Base-by-base conservation (phyloP, 306 rosid species). In the Trifolium dubium region DNA sequence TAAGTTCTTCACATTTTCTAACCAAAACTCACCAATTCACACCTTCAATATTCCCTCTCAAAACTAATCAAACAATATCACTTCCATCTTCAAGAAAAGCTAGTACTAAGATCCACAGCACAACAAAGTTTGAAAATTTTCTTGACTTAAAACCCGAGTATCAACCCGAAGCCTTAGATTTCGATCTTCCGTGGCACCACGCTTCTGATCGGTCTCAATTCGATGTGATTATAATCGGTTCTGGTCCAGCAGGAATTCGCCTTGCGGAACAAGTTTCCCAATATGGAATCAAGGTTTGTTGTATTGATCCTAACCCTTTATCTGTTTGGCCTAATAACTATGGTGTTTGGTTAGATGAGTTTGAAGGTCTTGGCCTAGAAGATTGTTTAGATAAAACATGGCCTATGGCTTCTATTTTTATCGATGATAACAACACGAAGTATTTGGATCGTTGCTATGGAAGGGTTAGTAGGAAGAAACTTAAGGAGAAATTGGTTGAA, bases 311-410 rank as follows among this genome's bases (percentile, higher is more conserved):
- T 18, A 74, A 85, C 8, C 98, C 98, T 2, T 85, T 89, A 32
- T 85, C 89, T 59, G 8, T 77, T 56, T 91, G 98, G 98, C 90
- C 97, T n/a, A 93, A 89, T 64, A 93, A 93, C 72, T 91, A 93
- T 13, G 98, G 97, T 51, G 93, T 86, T 10, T 93, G 97, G 98
- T 80, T 81, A 1, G 97, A 93, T 64, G 97, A 93, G 85, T 86
- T 90, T 80, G 86, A 84, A 77, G 68, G 63, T 19, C 69, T 90
- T 74, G 88, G 82, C 6, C 90, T 91, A 31, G 82, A 86, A 13
- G 79, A 79, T 70, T 93, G 98, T 63, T 83, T 91, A 3, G 93
- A 93, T 73, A 88, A 84, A 80, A 86, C 86, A 12, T 93, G 97
- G 98, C 85, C 89, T 5, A 89, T 84, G 92, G 73, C 92, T 51